Evolutionary conservation across 495 filamentous ascomycete genomes (phyloP).

Genomic region (Aspergillus ellipticus): DNA sequence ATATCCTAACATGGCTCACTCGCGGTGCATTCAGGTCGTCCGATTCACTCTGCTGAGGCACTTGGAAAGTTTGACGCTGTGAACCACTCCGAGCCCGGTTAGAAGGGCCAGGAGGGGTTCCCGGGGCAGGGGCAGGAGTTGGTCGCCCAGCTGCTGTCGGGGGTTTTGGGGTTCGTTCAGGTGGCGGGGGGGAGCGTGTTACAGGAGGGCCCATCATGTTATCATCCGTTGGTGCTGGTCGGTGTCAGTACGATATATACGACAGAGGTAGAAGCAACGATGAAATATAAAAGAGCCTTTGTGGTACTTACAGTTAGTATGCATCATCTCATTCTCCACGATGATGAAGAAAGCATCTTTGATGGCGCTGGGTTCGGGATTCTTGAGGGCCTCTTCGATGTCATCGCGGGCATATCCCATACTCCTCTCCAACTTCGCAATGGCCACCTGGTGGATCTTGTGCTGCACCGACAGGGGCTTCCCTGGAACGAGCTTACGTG

Average conservation of each 20-base stretch:
- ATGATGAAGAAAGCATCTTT: constrained; percentile 99
- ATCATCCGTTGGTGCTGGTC: constrained; percentile 40
- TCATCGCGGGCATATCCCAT: constrained; percentile 97
- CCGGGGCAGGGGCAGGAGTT: constrained; percentile 21
- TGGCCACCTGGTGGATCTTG: constrained; percentile 85
- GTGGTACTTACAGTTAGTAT: constrained; percentile 67
- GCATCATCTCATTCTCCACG: constrained; percentile 96
- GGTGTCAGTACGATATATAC: constrained; percentile 14
- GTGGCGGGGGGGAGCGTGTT: constrained; percentile 24
- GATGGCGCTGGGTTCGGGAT: constrained; percentile 92
- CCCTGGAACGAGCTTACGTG: constrained; percentile 69
- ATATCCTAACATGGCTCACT: constrained; percentile 79
- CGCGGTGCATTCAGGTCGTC: constrained; percentile 32
- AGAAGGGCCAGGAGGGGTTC: constrained; percentile 12
- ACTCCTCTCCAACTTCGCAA: constrained; percentile 90
- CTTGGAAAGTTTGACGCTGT: constrained; percentile 24
- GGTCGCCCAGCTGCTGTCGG: constrained; percentile 22
- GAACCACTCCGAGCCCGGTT: constrained; percentile 25
- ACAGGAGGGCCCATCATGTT: constrained; percentile 30
- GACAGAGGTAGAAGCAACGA: background rate
- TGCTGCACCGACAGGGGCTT: constrained; percentile 75
- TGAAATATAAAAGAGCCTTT: background rate
- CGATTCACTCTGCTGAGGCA: constrained; percentile 23
- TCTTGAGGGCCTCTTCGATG: constrained; percentile 87
- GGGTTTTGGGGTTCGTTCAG: constrained; percentile 14